Percentiles rank a stretch among this genome's conserved stretches.
These are phyloP conservation scores for Coemansia sp. DNA, from an alignment of 192 early-diverging fungal species.

Conservation along the genomic window DNA sequence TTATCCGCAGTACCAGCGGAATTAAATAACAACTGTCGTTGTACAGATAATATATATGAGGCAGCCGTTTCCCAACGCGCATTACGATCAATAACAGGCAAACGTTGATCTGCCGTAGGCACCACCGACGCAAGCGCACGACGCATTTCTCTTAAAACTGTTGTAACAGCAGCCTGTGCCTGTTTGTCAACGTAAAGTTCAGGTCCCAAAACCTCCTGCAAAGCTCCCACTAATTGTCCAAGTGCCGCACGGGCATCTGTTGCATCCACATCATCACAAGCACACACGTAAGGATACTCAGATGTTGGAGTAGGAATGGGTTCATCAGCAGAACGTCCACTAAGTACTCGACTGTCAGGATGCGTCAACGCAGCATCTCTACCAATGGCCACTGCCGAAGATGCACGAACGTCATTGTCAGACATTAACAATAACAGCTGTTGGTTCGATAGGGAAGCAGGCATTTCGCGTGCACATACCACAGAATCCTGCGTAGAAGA, in stretches of 20 bases:
- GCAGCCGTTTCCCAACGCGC: constrained; percentile 40
- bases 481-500: constrained; percentile 1
- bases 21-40: constrained; percentile 46
- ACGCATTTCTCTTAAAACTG: constrained; percentile 75
- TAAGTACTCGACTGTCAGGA: constrained; percentile 46
- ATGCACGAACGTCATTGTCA: neutral
- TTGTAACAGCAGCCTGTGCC: constrained; percentile 76
- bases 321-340: constrained; percentile 28
- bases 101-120: neutral
- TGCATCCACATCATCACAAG: constrained; percentile 59
- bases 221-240: constrained; percentile 83
- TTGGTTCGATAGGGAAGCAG: constrained; percentile 6
- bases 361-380: constrained; percentile 60
- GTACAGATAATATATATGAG: constrained; percentile 30
- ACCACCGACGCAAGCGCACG: constrained; percentile 56
- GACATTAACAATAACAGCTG: neutral
- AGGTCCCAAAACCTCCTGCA: constrained; percentile 88
- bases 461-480: constrained; percentile 15
- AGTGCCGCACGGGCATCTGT: constrained; percentile 61
- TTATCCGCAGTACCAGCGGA: neutral
- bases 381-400: constrained; percentile 50
- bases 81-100: constrained; percentile 29
- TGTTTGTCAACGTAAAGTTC: constrained; percentile 75
- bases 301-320: neutral
- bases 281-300: constrained; percentile 42